Conservation (phyloP, 2,329 filamentous ascomycete genomes). For the Colletotrichum sidae region DNA sequence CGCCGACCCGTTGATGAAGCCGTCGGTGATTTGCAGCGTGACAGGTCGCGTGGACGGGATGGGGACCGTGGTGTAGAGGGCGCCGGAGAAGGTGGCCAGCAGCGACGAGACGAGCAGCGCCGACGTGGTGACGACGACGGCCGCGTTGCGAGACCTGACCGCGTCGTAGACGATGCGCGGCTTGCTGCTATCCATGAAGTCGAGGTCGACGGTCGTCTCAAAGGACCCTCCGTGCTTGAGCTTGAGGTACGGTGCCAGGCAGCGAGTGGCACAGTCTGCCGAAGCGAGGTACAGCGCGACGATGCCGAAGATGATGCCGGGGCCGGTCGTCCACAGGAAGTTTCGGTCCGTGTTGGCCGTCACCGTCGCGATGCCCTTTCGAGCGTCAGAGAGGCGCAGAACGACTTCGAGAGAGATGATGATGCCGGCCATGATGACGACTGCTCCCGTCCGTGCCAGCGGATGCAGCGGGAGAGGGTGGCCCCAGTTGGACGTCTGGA, state of each 20-base stretch:
- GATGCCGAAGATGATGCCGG: constrained; percentile 44
- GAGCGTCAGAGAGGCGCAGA: constrained; percentile 44
- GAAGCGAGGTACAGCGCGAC: constrained; percentile 47
- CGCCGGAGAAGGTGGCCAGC: constrained; percentile 46
- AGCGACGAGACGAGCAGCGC: constrained; percentile 45
- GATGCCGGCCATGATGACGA: constrained; percentile 43
- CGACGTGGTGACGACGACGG: constrained; percentile 43
- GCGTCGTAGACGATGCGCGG: constrained; percentile 44
- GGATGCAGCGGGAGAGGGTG: constrained; percentile 48
- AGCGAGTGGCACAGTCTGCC: constrained; percentile 47
- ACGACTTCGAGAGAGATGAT: constrained; percentile 50
- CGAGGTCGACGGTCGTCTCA: constrained; percentile 45
- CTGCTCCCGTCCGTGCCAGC: constrained; percentile 42
- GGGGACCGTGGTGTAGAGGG: constrained; percentile 47
- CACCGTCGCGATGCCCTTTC: constrained; percentile 47
- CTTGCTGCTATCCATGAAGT: constrained; percentile 47
- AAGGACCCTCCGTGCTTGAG: constrained; percentile 44
- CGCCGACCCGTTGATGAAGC: constrained; percentile 44
- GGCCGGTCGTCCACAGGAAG: constrained; percentile 50
- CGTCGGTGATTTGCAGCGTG: constrained; percentile 43
- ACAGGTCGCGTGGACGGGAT: constrained; percentile 41
- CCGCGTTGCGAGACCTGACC: constrained; percentile 42
- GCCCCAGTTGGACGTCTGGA: constrained; percentile 41
- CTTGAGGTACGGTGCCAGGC: constrained; percentile 48
- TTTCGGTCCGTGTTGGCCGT: constrained; percentile 43